phyloP scores from a whole-genome alignment of 192 early-diverging fungal species.

The Coemansia erecta region DNA sequence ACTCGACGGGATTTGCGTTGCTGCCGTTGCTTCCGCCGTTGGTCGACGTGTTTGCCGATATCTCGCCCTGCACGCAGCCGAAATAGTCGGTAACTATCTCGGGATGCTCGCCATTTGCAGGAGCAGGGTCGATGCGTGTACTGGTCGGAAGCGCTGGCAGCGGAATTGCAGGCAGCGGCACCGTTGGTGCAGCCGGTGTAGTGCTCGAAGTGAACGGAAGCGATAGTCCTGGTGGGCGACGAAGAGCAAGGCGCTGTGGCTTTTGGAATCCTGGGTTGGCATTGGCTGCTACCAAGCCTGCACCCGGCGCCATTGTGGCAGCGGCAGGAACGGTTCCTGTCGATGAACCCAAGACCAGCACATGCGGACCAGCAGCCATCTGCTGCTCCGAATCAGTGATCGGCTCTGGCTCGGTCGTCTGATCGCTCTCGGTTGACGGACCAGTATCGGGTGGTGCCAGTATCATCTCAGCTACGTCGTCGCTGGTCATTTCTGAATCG shows the following conservation, averaged over 20 bases:
- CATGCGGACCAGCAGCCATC: neutral
- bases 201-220: neutral
- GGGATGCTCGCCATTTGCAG: neutral
- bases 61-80: constrained; percentile 15
- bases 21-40: constrained; percentile 11
- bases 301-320: neutral
- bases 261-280: neutral
- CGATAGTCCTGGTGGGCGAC: constrained; percentile 5
- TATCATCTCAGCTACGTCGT: neutral
- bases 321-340: neutral
- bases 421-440: neutral
- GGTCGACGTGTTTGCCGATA: neutral
- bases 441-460: neutral
- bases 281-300: too few relatives aligned
- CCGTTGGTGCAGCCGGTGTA: constrained; percentile 4
- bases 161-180: constrained; percentile 12
- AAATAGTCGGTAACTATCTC: constrained; percentile 30
- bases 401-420: constrained; percentile 1
- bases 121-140: neutral
- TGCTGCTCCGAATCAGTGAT: neutral
- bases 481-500: neutral
- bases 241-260: constrained; percentile 7
- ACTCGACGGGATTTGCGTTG: neutral
- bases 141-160: constrained; percentile 10
- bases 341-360: neutral